These are phyloP conservation scores for Phytophthora foliorum DNA, from an alignment of 352 stramenopile species.

Conservation along the genomic window DNA sequence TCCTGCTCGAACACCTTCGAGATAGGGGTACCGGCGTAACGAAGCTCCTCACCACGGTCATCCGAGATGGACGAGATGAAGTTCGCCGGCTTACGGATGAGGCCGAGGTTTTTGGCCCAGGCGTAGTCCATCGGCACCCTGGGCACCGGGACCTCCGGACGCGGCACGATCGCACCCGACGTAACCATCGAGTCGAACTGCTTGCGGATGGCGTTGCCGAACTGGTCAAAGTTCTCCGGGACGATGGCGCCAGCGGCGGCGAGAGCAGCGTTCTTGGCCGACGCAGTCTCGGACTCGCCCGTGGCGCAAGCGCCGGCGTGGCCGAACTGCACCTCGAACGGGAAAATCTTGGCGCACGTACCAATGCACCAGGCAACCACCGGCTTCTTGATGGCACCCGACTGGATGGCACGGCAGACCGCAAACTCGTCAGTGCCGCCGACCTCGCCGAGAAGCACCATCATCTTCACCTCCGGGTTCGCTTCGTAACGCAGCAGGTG, in stretches of 20 bases:
- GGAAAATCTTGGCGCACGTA: slow-evolving; percentile 97
- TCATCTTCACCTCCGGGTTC: slow-evolving; percentile 96
- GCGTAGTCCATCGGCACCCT: slow-evolving; percentile 98
- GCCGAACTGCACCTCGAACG: slow-evolving; percentile 98
- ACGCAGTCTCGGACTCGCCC: slow-evolving; percentile 94
- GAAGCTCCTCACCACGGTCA: slow-evolving; percentile 97
- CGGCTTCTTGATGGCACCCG: slow-evolving; percentile 95
- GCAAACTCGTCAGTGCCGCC: slow-evolving; percentile 97
- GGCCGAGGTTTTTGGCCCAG: slow-evolving; percentile 96
- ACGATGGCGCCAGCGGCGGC: slow-evolving; percentile 92
- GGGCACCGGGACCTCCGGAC: slow-evolving; percentile 91
- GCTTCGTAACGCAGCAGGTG: slow-evolving; percentile 97
- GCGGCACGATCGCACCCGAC: slow-evolving; percentile 84
- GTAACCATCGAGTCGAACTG: slow-evolving; percentile 90
- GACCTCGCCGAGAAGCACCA: slow-evolving; percentile 97
- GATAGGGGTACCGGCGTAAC: slow-evolving; percentile 96
- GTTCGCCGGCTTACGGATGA: slow-evolving; percentile 97
- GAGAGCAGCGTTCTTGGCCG: slow-evolving; percentile 95
- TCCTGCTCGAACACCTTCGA: slow-evolving; percentile 96
- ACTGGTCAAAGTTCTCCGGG: slow-evolving; percentile 96
- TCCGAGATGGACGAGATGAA: slow-evolving; percentile 99
- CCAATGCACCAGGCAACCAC: slow-evolving; percentile 99
- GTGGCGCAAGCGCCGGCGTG: slow-evolving; percentile 95
- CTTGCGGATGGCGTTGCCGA: slow-evolving; percentile 93
- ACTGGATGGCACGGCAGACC: slow-evolving; percentile 94